Conservation (phyloP, 2,329 filamentous ascomycete species). For the Drechslerella dactyloides region DNA sequence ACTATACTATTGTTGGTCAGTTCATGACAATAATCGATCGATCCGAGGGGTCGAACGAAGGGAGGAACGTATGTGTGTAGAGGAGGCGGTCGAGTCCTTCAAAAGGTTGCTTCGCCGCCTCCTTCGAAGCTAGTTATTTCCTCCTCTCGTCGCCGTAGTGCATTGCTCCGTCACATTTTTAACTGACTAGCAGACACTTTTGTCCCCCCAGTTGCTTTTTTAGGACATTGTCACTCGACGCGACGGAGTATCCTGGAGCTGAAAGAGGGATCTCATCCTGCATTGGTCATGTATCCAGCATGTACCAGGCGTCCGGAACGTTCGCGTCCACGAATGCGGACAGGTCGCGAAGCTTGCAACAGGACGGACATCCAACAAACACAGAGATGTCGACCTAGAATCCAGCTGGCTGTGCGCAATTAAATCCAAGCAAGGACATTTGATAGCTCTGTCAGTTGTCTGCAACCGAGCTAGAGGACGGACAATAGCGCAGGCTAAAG, state of each 20-base stretch:
- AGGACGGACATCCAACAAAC: background rate
- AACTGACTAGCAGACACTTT: background rate
- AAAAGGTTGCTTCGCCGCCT: background rate
- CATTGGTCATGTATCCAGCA: no score
- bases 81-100: background rate
- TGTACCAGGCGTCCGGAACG: no score
- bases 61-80: background rate
- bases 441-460: background rate
- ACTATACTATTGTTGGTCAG: background rate
- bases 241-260: no score
- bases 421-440: background rate
- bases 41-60: background rate
- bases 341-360: background rate
- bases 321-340: no score
- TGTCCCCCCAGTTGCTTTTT: no score
- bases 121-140: conserved; percentile 1
- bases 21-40: conserved; percentile 1
- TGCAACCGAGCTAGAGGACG: no score
- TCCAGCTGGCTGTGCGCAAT: background rate
- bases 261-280: no score
- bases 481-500: no score
- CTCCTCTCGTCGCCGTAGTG: background rate
- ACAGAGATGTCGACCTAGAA: background rate
- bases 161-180: background rate
- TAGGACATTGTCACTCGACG: no score